These are phyloP conservation scores for Tolypocladium amazonense DNA, from an alignment of 2,329 filamentous ascomycete genomes.

Conservation along the genomic window DNA sequence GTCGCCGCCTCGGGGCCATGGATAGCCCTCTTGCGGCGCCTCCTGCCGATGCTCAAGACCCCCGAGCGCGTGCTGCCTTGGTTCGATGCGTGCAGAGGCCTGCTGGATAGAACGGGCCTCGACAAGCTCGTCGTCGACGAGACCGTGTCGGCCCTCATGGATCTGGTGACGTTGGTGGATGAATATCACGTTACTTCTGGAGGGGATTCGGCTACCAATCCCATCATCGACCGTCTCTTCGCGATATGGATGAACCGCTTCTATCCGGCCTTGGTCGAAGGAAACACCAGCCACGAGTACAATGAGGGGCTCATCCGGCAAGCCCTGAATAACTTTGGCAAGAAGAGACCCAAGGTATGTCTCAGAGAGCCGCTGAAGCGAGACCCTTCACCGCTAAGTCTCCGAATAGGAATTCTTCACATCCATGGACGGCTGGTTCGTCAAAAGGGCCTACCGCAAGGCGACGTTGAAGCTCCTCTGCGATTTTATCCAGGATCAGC, in stretches of 20 bases:
- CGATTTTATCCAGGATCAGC: conserved; percentile 63
- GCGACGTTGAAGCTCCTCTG: conserved; percentile 57
- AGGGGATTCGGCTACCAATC: conserved; percentile 30
- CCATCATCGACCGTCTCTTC: conserved; percentile 47
- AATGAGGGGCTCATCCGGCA: conserved; percentile 41
- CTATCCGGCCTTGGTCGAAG: conserved; percentile 23
- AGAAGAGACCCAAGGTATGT: conserved; percentile 50
- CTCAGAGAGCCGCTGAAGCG: too few species aligned
- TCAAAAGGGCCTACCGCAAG: conserved; percentile 52
- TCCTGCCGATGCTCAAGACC: conserved; percentile 54
- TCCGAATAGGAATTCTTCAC: conserved; percentile 50
- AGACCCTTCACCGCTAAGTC: not conserved
- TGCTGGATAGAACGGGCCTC: conserved; percentile 39
- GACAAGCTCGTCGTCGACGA: conserved; percentile 56
- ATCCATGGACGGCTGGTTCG: conserved; percentile 54
- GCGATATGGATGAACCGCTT: conserved; percentile 44
- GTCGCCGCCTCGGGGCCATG: conserved; percentile 54
- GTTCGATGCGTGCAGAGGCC: conserved; percentile 46
- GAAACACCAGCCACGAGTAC: conserved; percentile 26
- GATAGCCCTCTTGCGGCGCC: conserved; percentile 51
- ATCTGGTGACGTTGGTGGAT: conserved; percentile 52
- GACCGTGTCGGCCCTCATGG: conserved; percentile 52
- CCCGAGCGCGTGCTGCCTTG: conserved; percentile 56
- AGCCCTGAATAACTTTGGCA: conserved; percentile 50
- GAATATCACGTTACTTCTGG: conserved; percentile 36